Evolutionary conservation across 2,329 filamentous ascomycete genomes (phyloP).

Genomic region (Cladosporium austrohemisphaericum): DNA sequence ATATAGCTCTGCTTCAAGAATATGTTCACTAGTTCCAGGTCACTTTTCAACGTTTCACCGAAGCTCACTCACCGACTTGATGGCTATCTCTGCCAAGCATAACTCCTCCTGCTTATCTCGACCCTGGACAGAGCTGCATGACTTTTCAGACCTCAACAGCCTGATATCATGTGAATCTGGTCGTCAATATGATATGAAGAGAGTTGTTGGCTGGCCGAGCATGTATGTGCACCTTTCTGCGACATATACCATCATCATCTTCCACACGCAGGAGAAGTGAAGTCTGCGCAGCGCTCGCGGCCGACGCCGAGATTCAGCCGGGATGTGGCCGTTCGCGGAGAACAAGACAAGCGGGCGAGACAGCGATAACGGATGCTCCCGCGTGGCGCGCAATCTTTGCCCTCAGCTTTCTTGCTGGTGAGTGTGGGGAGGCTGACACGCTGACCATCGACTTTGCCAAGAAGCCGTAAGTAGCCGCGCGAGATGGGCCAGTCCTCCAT

Average conservation of each 20-base stretch:
- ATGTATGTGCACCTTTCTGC: slow-evolving; percentile 12
- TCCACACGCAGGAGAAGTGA: background rate
- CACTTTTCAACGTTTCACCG: no score
- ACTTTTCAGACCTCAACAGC: no score
- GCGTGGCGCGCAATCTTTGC: background rate
- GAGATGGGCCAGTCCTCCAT: background rate
- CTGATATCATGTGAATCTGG: no score
- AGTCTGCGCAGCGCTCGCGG: background rate
- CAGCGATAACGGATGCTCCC: slow-evolving; percentile 6
- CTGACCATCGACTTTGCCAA: background rate
- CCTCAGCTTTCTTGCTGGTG: background rate
- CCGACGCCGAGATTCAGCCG: slow-evolving; percentile 8
- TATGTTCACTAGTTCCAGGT: no score
- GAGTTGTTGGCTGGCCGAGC: no score
- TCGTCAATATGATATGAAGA: no score
- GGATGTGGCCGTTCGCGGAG: slow-evolving; percentile 4
- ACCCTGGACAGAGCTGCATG: background rate
- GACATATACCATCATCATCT: background rate
- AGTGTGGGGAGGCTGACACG: slow-evolving; percentile 1
- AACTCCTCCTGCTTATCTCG: slow-evolving; percentile 3
- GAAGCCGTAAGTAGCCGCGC: slow-evolving; percentile 15
- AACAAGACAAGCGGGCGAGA: background rate
- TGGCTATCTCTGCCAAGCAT: slow-evolving; percentile 1
- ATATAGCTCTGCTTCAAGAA: no score
- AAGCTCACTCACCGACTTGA: background rate